phyloP scores from a whole-genome alignment of 1,139 yeast species.

The Saccharomyces pastorianus region DNA sequence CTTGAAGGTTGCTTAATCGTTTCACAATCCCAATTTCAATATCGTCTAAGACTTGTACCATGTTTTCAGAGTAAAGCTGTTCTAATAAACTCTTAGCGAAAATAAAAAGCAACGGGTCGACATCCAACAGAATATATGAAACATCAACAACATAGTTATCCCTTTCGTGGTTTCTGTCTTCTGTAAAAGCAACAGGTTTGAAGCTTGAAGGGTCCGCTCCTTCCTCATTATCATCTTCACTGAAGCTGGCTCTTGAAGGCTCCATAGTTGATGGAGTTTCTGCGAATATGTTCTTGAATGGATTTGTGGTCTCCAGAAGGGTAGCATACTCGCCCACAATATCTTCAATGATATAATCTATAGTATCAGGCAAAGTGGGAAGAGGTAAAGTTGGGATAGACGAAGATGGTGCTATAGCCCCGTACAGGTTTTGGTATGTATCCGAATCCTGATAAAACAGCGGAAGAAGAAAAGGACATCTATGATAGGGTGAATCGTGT shows the following conservation, averaged over 20 bases:
- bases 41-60: slow-evolving; percentile 52
- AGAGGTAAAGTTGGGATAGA: slow-evolving; percentile 58
- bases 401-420: slow-evolving; percentile 52
- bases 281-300: slow-evolving; percentile 1
- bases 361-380: slow-evolving; percentile 45
- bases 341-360: slow-evolving; percentile 35
- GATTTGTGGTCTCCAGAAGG: slow-evolving; percentile 1
- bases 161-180: background rate
- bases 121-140: slow-evolving; percentile 12
- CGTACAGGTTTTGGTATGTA: slow-evolving; percentile 40
- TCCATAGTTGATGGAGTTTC: background rate
- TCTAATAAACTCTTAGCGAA: slow-evolving; percentile 23
- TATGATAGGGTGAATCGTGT: slow-evolving; percentile 78
- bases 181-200: background rate
- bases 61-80: slow-evolving; percentile 29
- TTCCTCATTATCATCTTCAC: slow-evolving; percentile 2
- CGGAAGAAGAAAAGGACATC: slow-evolving; percentile 64
- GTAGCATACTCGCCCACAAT: slow-evolving; percentile 24
- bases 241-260: background rate
- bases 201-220: background rate
- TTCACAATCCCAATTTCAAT: slow-evolving; percentile 56
- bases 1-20: slow-evolving; percentile 35
- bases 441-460: slow-evolving; percentile 39
- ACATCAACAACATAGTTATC: slow-evolving; percentile 18
- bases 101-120: slow-evolving; percentile 14